Conservation (phyloP, 1,139 yeast species). For the Candida pseudoviswanathii region DNA sequence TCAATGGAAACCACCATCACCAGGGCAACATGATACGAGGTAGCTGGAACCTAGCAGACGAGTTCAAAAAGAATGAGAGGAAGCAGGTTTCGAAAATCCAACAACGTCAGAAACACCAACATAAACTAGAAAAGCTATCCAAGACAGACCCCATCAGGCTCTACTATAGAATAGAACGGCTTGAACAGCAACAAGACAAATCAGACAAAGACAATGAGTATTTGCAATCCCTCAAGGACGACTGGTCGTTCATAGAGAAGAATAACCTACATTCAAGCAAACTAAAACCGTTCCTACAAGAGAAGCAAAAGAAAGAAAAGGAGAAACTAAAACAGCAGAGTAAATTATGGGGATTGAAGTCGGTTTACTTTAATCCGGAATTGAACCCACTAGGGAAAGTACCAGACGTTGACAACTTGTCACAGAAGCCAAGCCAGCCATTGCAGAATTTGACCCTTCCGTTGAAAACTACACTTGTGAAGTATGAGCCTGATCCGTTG, state of each 20-base stretch:
- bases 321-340: slow-evolving; percentile 21
- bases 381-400: slow-evolving; percentile 49
- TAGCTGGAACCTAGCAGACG: slow-evolving; percentile 46
- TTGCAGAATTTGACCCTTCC: slow-evolving; percentile 33
- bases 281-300: slow-evolving; percentile 25
- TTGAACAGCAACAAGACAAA: slow-evolving; percentile 20
- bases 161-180: slow-evolving; percentile 30
- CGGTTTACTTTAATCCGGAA: slow-evolving; percentile 49
- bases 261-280: slow-evolving; percentile 36
- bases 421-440: slow-evolving; percentile 3
- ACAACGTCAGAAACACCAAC: slow-evolving; percentile 39
- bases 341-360: slow-evolving; percentile 40
- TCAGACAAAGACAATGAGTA: slow-evolving; percentile 26
- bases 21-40: slow-evolving; percentile 35
- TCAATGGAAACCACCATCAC: too few species aligned
- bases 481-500: slow-evolving; percentile 30
- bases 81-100: slow-evolving; percentile 41
- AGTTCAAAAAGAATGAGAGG: slow-evolving; percentile 40
- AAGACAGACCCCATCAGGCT: slow-evolving; percentile 37
- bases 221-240: slow-evolving; percentile 32
- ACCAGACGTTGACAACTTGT: slow-evolving; percentile 22
- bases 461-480: slow-evolving; percentile 17
- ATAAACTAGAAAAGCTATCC: slow-evolving; percentile 27
- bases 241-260: slow-evolving; percentile 43
- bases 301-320: slow-evolving; percentile 19